Percentiles rank a stretch among this genome's conserved stretches.
Evolutionary conservation across 192 early-diverging fungal genomes (phyloP).

Genomic region (Dissophora ornata): DNA sequence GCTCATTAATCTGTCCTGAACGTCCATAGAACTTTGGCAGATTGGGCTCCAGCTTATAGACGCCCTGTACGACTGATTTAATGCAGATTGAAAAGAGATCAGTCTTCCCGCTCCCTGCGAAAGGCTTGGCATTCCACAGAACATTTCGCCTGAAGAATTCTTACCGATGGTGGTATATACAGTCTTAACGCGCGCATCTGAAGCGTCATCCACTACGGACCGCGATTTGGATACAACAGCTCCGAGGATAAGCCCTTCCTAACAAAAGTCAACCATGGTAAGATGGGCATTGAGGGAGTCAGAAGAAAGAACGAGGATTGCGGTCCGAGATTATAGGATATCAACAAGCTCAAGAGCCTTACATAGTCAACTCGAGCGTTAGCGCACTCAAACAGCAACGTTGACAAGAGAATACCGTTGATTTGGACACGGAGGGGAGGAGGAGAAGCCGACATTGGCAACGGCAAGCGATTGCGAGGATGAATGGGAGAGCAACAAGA

Average conservation of each 20-base stretch:
- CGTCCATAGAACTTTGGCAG: conserved; percentile 45
- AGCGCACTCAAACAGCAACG: conserved; percentile 45
- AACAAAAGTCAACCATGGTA: not conserved
- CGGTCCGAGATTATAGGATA: too few relatives aligned
- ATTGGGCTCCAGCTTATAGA: conserved; percentile 44
- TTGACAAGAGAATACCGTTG: conserved; percentile 48
- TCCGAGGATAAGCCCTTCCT: conserved; percentile 50
- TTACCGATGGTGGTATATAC: conserved; percentile 39
- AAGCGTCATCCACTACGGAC: conserved; percentile 41
- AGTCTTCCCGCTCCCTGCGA: not conserved
- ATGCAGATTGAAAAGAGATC: not conserved
- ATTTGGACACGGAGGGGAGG: conserved; percentile 33
- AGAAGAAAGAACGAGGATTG: too few relatives aligned
- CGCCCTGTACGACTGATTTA: conserved; percentile 39
- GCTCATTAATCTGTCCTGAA: conserved; percentile 35
- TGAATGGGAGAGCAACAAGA: not conserved
- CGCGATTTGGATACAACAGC: conserved; percentile 29
- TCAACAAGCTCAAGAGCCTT: too few relatives aligned
- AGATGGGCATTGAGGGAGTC: not conserved
- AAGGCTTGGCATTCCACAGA: too few relatives aligned
- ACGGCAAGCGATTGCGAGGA: too few relatives aligned
- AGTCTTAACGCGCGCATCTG: conserved; percentile 33
- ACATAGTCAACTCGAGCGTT: conserved; percentile 52
- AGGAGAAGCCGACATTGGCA: conserved; percentile 14
- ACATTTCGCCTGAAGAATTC: not conserved